Conservation (phyloP, 192 early-diverging fungal species). For the Paraglomus brasilianum region DNA sequence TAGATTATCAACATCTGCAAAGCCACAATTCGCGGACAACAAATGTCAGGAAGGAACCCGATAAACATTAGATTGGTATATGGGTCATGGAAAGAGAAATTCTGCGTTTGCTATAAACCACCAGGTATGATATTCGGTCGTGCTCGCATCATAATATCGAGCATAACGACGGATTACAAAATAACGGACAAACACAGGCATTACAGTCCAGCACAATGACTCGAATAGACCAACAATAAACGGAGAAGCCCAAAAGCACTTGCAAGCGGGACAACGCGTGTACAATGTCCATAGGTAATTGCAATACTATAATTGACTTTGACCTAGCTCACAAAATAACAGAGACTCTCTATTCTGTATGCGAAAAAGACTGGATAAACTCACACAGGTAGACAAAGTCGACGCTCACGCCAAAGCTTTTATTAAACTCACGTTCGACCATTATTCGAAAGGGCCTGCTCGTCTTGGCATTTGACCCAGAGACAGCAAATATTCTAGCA, state of each 20-base stretch:
- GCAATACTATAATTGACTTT: too few relatives aligned
- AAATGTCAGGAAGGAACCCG: neutral
- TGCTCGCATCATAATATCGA: neutral
- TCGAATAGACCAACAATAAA: neutral
- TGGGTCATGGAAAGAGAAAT: neutral
- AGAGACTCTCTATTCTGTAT: neutral
- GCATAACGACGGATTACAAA: neutral
- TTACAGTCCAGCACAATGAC: neutral
- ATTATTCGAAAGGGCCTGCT: neutral
- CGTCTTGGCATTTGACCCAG: conserved; percentile 4
- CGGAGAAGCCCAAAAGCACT: too few relatives aligned
- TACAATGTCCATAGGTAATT: too few relatives aligned
- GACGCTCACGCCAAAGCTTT: neutral
- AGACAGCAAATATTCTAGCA: neutral
- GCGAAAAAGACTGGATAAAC: neutral
- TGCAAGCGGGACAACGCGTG: too few relatives aligned
- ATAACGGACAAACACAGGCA: neutral
- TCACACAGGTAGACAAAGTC: neutral
- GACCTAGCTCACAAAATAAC: too few relatives aligned
- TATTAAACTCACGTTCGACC: neutral
- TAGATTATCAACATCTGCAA: too few relatives aligned
- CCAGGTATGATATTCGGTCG: neutral
- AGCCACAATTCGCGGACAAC: too few relatives aligned
- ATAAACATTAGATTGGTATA: neutral
- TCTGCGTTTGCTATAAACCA: conserved; percentile 1